phyloP scores from a whole-genome alignment of 306 rosid genomes.

The Castanospermum australe region DNA sequence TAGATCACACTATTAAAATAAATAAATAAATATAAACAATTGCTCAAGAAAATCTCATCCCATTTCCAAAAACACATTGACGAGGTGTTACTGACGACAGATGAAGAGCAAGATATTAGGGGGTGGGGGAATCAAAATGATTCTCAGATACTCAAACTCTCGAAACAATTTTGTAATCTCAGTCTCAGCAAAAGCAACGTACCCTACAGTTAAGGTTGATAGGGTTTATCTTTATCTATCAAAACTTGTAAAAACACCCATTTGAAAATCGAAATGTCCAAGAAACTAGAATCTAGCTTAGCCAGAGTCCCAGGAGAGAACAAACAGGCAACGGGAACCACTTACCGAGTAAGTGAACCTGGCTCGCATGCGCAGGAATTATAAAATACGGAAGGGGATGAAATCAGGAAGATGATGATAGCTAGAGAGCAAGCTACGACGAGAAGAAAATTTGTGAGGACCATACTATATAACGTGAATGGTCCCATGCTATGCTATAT shows the following conservation, averaged over 20 bases:
- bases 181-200: not conserved
- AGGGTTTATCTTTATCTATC: conserved; percentile 32
- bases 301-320: conserved; percentile 19
- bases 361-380: conserved; percentile 36
- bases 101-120: not conserved
- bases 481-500: conserved; percentile 43
- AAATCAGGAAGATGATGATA: conserved; percentile 11
- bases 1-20: not conserved
- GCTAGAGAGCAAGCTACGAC: not conserved
- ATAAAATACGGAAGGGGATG: conserved; percentile 13
- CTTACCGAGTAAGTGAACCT: conserved; percentile 11
- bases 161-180: not conserved
- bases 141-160: not conserved
- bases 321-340: conserved; percentile 26
- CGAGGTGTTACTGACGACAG: not conserved
- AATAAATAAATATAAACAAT: not conserved
- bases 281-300: conserved; percentile 25
- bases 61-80: not conserved
- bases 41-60: not conserved
- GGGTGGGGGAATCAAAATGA: not conserved
- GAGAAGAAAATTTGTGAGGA: conserved; percentile 36
- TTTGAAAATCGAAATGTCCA: conserved; percentile 1
- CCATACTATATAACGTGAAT: conserved; percentile 57
- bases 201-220: conserved; percentile 16
- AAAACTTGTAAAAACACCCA: not conserved